Percentiles rank a stretch among this genome's conserved stretches.
phyloP scores from a whole-genome alignment of 495 filamentous ascomycete genomes.

The Aspergillus sclerotioniger region DNA sequence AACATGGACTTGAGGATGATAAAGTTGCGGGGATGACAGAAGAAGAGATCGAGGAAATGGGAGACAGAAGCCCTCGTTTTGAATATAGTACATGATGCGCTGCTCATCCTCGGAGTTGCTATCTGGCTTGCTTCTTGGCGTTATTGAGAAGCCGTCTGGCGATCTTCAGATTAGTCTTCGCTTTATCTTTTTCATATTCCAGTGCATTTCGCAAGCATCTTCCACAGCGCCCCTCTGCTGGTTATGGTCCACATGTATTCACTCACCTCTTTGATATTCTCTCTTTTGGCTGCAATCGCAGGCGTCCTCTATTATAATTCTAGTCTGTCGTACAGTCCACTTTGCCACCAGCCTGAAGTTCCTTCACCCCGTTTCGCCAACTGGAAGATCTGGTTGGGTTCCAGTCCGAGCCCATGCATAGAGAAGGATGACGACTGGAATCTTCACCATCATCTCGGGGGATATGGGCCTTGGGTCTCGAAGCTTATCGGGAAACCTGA shows the following conservation, averaged over 20 bases:
- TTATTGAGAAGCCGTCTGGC: neutral
- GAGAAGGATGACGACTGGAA: constrained; percentile 40
- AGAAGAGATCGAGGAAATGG: constrained; percentile 66
- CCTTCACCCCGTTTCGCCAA: constrained; percentile 21
- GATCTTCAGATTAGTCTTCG: neutral
- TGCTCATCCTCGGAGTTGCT: neutral
- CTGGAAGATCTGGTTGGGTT: constrained; percentile 22
- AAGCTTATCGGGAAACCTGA: constrained; percentile 42
- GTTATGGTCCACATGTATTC: constrained; percentile 2
- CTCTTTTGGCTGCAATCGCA: constrained; percentile 2
- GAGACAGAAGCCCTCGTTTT: constrained; percentile 65
- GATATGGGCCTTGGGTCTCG: constrained; percentile 60
- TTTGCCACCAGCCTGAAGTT: neutral
- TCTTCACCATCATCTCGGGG: constrained; percentile 55
- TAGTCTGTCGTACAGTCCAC: neutral
- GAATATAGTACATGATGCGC: constrained; percentile 21
- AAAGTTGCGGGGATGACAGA: constrained; percentile 56
- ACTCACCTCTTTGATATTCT: neutral
- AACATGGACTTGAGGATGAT: constrained; percentile 50
- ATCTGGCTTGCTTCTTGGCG: constrained; percentile 3
- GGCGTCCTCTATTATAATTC: constrained; percentile 7
- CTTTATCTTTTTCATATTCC: neutral
- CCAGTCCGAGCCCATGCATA: neutral
- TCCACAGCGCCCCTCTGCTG: no score
- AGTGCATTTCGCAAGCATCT: neutral